Conservation (phyloP, 164 flowering plant genomes). For the Stephania cephalantha region DNA sequence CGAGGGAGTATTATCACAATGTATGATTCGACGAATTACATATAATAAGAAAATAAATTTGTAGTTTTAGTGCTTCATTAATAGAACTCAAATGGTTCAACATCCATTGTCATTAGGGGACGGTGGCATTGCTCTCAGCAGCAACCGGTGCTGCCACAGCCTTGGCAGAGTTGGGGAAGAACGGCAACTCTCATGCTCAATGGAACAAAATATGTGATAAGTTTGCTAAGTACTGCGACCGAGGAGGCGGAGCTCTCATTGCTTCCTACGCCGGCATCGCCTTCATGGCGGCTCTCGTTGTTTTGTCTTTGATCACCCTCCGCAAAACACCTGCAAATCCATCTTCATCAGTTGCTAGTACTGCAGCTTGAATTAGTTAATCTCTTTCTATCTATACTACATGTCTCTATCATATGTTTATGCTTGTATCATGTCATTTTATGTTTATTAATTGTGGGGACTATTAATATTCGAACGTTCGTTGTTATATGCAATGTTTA, state of each 20-base stretch:
- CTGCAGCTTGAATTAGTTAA: too few species aligned
- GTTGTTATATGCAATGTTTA: too few species aligned
- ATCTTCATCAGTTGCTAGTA: neutral
- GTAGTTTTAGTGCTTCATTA: too few species aligned
- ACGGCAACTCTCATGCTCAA: conserved; percentile 67
- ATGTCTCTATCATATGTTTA: too few species aligned
- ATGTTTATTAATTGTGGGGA: too few species aligned
- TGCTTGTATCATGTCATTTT: too few species aligned
- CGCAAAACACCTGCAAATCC: conserved; percentile 11
- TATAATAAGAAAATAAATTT: too few species aligned
- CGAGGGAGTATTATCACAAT: too few species aligned
- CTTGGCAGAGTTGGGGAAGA: conserved; percentile 67
- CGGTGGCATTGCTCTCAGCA: conserved; percentile 42
- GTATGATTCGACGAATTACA: too few species aligned
- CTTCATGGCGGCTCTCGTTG: conserved; percentile 32
- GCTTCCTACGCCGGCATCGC: conserved; percentile 46
- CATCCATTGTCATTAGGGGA: conserved; percentile 26
- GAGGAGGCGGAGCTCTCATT: conserved; percentile 48
- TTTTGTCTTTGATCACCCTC: conserved; percentile 37
- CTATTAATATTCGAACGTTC: too few species aligned
- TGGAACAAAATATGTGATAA: conserved; percentile 81
- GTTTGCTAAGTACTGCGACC: conserved; percentile 51
- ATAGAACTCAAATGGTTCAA: too few species aligned
- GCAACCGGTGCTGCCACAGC: conserved; percentile 57
- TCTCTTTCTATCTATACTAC: too few species aligned